Evolutionary conservation across 1,284 basidiomycete genomes (phyloP), one percentile per base, ranked within the genome.

Genomic region (Cutaneotrichosporon arboriforme): DNA sequence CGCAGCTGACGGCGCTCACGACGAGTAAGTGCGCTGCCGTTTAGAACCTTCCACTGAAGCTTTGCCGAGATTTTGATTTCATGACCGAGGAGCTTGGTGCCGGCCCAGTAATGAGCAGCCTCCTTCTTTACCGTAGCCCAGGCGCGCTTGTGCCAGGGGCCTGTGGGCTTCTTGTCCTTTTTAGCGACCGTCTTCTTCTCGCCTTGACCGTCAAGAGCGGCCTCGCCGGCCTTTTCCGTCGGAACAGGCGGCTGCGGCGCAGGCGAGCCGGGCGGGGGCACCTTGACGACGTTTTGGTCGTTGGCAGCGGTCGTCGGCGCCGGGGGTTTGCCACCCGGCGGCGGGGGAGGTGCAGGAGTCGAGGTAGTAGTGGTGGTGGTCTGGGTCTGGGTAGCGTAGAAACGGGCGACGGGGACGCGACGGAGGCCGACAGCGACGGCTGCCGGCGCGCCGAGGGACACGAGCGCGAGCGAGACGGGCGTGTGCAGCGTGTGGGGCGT

Each of bases 51-150:
- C 81, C 87, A 88, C 65, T 96, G 87, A 35, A 98, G 80, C 62
- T 93, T 82, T 8, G 82, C 79, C 22, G 89, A 91, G 64, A 98
- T 96, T 60, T 86, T 83, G 59, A 97, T 88, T 77, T 98, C 96
- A 46, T 92, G 91, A 9, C 89, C 92, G 35, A 98, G 81, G 9
- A 98, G 83, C 73, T 97, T 97, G 8, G 90, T 84, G 14, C 96
- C 94, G 64, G 92, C 86, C 93, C 94, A 98, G 73, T 98, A 99
- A 72, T 99, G 96, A 54, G 84, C 82, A 0, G 86, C 92, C 75
- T 97, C 94, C 67, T 97, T 89, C 78, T 97, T 99, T 63, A 97
- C 85, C 66, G 85, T 88, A 63, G 86, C 87, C 94, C 94, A 97
- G 9, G 66, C 67, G 55, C 74, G 61, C 34, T 62, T 60, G 17